Evolutionary conservation across 257 asterid species (phyloP), one percentile per base, ranked within the genome.

Genomic region (Lycium barbarum): DNA sequence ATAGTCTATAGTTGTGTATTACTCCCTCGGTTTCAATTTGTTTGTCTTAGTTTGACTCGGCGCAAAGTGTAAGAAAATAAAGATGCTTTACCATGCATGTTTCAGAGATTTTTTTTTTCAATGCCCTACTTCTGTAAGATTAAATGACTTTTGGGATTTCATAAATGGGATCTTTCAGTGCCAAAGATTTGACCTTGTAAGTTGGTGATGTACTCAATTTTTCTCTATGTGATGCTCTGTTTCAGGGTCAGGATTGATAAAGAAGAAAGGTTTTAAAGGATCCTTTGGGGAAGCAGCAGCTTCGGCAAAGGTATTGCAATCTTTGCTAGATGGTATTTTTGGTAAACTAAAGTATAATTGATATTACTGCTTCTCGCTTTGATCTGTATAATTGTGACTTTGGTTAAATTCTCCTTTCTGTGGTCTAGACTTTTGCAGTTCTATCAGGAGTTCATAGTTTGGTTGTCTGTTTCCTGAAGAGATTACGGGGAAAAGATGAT

Each of bases 401-500:
- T 49, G 43, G 62, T 49, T 74, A 6, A 12, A 47, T 62, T 74
- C 36, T 36, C 62, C 81, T 70, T 58, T 62, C 54, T 71, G 40
- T 86, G 38, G 51, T 85, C 47, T 86, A 95, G 99, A 93, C 97
- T 63, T 95, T 94, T 89, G 98, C 98, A 83, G 94, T 93, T 89
- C 87, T 95, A 55, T 94, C 98, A 26, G 99, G 98, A 84, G 97
- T 95, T 72, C 97, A 94, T 91, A 93, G 99, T 85, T 87, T 94
- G 73, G 99, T 95, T 76, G 94, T 91, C 73, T 95, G 99, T 87
- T 90, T 95, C 87, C 80, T 95, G 88, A 94, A 93, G 93, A 92
- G 93, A 87, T 59, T 95, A 70, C 92, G 99, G 2, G 97, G 98
- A 87, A 95, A 95, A 90, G 98, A 95, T 88, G 99, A 95, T 84